Conservation (phyloP, 2,329 filamentous ascomycete genomes). For the Phaeoacremonium minimum region DNA sequence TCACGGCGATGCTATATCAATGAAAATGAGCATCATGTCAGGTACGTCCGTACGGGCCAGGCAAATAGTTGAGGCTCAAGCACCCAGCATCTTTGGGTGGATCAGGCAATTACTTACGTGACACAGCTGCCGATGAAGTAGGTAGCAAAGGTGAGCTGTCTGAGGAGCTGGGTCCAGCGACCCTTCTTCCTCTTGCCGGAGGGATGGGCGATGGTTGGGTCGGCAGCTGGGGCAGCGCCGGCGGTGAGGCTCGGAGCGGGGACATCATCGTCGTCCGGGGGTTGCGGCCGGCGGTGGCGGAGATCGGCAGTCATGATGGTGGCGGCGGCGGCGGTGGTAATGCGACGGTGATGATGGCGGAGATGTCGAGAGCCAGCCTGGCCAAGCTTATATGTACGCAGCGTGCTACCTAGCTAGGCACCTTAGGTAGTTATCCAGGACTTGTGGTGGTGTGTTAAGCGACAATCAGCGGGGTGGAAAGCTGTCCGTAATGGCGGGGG, state of each 20-base stretch:
- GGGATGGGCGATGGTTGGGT: slow-evolving; percentile 33
- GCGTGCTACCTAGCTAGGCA: no score
- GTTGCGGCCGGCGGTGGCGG: slow-evolving; percentile 22
- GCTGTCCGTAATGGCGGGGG: no score
- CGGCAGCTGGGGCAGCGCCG: slow-evolving; percentile 10
- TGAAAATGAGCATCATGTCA: slow-evolving; percentile 2
- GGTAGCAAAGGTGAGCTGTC: slow-evolving; percentile 44
- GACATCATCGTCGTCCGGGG: slow-evolving; percentile 10
- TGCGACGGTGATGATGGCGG: no score
- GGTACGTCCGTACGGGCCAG: no score
- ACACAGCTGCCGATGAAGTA: slow-evolving; percentile 48
- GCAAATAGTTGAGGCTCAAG: no score
- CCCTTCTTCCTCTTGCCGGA: slow-evolving; percentile 53
- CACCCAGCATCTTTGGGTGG: no score
- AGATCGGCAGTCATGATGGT: slow-evolving; percentile 29
- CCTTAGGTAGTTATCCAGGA: no score
- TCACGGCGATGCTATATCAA: slow-evolving; percentile 54
- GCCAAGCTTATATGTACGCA: no score
- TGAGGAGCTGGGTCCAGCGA: slow-evolving; percentile 41
- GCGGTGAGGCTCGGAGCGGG: slow-evolving; percentile 22
- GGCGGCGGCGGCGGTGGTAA: neutral
- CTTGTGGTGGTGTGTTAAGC: no score
- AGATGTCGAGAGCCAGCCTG: no score
- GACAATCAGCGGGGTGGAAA: no score
- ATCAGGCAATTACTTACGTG: slow-evolving; percentile 36